Evolutionary conservation across 1,284 basidiomycete genomes (phyloP), one percentile per base, ranked within the genome.

Genomic region (Cutaneotrichosporon daszewskae): DNA sequence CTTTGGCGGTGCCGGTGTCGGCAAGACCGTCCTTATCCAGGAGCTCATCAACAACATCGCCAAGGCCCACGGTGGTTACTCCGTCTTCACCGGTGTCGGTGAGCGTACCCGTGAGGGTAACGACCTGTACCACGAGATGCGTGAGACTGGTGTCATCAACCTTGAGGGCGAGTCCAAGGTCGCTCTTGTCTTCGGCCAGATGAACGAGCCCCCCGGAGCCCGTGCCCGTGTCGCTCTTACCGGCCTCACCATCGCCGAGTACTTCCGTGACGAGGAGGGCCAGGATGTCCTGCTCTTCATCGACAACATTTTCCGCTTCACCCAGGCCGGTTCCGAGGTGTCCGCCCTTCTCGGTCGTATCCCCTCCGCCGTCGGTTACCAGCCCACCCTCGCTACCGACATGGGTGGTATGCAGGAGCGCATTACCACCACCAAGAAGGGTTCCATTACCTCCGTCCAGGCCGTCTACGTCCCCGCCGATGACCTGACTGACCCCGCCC

Each of bases 241-340:
- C 64, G 94, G 94, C 76, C 79, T 98, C 54, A 97, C 94, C 71
- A 95, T 97, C 61, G 94, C 94, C 62, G 94, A 98, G 77, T 98
- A 97, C 79, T 98, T 98, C 94, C 92, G 94, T 85, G 94, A 98
- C 69, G 92, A 97, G 77, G 92, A 98, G 77, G 94, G 94, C 60
- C 94, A 98, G 77, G 94, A 97, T 75, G 94, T 98, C 79, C 82
- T 97, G 71, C 85, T 98, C 71, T 97, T 97, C 82, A 97, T 97
- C 72, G 94, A 98, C 87, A 98, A 97, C 83, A 98, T 97, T 78
- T 95, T 95, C 89, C 89, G 91, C 72, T 95, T 96, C 85, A 94
- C 90, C 62, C 90, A 96, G 76, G 94, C 94, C 71, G 94, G 94
- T 86, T 98, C 94, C 59, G 94, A 97, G 76, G 95, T 97, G 79